phyloP scores from a whole-genome alignment of 2,329 filamentous ascomycete species.

The Amauroascus verrucosus region DNA sequence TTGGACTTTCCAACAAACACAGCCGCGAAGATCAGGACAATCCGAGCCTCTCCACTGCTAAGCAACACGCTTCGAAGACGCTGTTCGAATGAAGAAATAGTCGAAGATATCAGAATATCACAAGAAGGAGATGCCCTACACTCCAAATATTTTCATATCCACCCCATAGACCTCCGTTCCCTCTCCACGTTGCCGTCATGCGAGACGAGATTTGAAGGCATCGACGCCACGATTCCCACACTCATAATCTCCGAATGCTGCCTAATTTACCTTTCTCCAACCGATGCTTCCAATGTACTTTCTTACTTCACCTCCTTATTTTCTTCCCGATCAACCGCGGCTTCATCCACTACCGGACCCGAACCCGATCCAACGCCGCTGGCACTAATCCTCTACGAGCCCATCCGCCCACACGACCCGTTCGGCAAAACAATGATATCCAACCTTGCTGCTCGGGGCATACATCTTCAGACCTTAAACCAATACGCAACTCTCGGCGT shows the following conservation, averaged over 20 bases:
- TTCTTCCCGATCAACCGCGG: conserved; percentile 1
- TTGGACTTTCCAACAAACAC: conserved; percentile 75
- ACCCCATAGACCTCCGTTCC: conserved; percentile 60
- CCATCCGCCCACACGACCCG: conserved; percentile 68
- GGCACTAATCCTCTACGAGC: conserved; percentile 74
- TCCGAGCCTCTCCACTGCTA: conserved; percentile 26
- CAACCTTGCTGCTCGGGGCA: conserved; percentile 72
- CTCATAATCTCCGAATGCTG: conserved; percentile 91
- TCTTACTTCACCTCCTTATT: conserved; percentile 52
- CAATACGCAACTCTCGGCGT: conserved; percentile 57
- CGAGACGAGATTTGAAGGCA: conserved; percentile 36
- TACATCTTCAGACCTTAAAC: conserved; percentile 72
- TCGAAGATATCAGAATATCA: conserved; percentile 27
- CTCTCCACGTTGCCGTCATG: conserved; percentile 32
- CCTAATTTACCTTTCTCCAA: conserved; percentile 69
- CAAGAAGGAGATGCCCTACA: conserved; percentile 35
- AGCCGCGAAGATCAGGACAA: conserved; percentile 49
- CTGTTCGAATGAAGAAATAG: conserved; percentile 22
- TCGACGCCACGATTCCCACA: conserved; percentile 56
- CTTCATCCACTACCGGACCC: conserved; percentile 13
- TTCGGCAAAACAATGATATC: conserved; percentile 89
- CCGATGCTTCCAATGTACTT: conserved; percentile 55
- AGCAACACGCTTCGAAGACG: conserved; percentile 25
- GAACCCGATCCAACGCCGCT: conserved; percentile 38
- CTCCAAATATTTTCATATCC: conserved; percentile 43